Evolutionary conservation across 2,329 filamentous ascomycete species (phyloP).

Genomic region (Aspergillus fumigatus): DNA sequence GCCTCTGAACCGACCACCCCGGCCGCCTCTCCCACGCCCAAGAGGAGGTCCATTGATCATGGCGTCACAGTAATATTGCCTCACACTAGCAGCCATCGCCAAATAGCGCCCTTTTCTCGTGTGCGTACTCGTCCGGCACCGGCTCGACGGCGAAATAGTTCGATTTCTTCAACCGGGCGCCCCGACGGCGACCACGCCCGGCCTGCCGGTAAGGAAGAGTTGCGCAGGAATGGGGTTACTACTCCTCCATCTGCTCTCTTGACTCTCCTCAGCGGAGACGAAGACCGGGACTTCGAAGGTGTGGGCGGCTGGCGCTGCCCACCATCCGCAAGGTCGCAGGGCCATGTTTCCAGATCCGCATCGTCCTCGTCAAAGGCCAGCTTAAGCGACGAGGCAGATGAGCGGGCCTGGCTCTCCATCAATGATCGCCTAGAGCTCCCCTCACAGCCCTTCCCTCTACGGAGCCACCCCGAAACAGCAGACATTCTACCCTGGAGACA

Average conservation of each 20-base stretch:
- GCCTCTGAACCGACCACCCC: conserved; percentile 27
- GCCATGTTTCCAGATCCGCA: conserved; percentile 17
- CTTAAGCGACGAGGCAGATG: conserved; percentile 26
- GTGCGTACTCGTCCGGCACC: conserved; percentile 3
- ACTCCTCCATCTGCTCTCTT: conserved; percentile 16
- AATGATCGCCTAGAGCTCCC: conserved; percentile 37
- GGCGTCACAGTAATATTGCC: conserved; percentile 2
- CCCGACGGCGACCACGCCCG: conserved; percentile 3
- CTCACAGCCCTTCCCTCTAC: conserved; percentile 22
- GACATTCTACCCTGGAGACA: conserved; percentile 7
- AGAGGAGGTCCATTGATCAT: conserved; percentile 23
- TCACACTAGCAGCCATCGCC: conserved; percentile 1
- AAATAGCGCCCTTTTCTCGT: neutral
- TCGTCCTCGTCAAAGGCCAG: conserved; percentile 23
- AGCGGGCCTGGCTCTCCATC: conserved; percentile 35
- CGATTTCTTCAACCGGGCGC: conserved; percentile 1
- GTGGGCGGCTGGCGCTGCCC: conserved; percentile 38
- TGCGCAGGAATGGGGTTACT: conserved; percentile 13
- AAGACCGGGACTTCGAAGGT: conserved; percentile 41
- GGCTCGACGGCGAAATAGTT: conserved; percentile 6
- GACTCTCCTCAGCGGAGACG: conserved; percentile 28
- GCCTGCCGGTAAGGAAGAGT: conserved; percentile 11
- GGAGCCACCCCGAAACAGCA: conserved; percentile 7
- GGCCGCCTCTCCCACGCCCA: conserved; percentile 11
- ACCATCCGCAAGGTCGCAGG: conserved; percentile 15